phyloP scores from a whole-genome alignment of 192 early-diverging fungal species.

The Coemansia sp. region DNA sequence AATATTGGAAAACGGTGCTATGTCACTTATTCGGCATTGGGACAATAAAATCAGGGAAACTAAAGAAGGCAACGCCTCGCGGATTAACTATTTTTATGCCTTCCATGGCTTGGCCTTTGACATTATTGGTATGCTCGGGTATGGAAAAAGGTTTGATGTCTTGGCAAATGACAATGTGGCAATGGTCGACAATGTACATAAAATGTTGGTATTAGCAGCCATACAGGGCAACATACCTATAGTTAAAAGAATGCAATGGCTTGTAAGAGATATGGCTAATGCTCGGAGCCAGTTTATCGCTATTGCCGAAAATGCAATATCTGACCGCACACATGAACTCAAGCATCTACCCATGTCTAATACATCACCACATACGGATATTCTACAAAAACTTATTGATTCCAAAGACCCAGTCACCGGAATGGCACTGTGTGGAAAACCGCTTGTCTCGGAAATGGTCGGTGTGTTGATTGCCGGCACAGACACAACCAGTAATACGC shows the following conservation, averaged over 20 bases:
- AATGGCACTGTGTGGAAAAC: slow-evolving; percentile 3
- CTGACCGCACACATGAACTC: neutral
- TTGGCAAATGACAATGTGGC: slow-evolving; percentile 3
- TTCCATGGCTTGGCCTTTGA: slow-evolving; percentile 37
- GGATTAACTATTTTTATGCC: slow-evolving; percentile 37
- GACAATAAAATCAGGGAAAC: slow-evolving; percentile 2
- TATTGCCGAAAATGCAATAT: slow-evolving; percentile 8
- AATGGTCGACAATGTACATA: slow-evolving; percentile 20
- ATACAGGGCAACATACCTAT: slow-evolving; percentile 5
- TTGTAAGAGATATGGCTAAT: neutral
- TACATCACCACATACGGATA: slow-evolving; percentile 10
- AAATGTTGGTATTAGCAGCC: neutral
- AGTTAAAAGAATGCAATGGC: slow-evolving; percentile 8
- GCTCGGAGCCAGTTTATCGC: slow-evolving; percentile 1
- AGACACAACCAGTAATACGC: slow-evolving; percentile 49
- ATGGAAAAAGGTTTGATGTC: slow-evolving; percentile 26
- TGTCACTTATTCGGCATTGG: slow-evolving; percentile 26
- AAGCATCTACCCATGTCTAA: neutral
- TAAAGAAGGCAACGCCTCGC: neutral
- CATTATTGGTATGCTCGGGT: slow-evolving; percentile 36
- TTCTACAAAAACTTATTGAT: slow-evolving; percentile 43
- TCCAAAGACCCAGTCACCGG: slow-evolving; percentile 35
- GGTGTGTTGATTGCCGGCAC: slow-evolving; percentile 44
- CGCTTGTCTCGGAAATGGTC: slow-evolving; percentile 16
- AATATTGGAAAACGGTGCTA: slow-evolving; percentile 17